Conservation (phyloP, 1,284 basidiomycete genomes). For the Cryptococcus floricola region DNA sequence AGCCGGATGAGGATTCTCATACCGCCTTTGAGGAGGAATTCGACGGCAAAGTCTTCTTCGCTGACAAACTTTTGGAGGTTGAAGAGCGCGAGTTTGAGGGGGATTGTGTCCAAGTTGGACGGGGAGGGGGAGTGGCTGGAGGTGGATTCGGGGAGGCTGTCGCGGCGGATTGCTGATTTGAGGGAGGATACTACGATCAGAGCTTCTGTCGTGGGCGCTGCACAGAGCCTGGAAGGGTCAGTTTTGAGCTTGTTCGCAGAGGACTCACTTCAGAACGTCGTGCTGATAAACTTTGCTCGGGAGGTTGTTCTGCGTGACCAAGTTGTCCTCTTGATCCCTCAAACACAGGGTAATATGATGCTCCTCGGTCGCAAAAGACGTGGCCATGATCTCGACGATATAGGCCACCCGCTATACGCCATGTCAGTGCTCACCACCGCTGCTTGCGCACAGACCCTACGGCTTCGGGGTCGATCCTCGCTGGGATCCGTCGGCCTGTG, state of each 20-base stretch:
- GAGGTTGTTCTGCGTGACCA: conserved; percentile 84
- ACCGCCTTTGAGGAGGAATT: conserved; percentile 74
- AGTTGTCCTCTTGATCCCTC: conserved; percentile 77
- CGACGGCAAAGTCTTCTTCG: conserved; percentile 82
- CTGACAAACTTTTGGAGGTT: conserved; percentile 80
- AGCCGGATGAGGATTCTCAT: conserved; percentile 69
- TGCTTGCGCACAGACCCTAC: conserved; percentile 25
- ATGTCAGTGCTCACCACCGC: not conserved
- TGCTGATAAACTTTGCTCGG: conserved; percentile 75
- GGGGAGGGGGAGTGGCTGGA: conserved; percentile 2
- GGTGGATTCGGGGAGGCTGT: no score
- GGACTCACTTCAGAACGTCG: conserved; percentile 69
- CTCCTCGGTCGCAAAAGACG: conserved; percentile 70
- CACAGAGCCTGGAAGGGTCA: conserved; percentile 29
- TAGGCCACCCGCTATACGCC: conserved; percentile 34
- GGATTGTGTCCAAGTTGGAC: conserved; percentile 32
- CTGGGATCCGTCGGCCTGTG: conserved; percentile 40
- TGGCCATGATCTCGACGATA: conserved; percentile 46
- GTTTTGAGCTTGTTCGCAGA: not conserved
- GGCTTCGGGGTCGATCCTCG: conserved; percentile 45
- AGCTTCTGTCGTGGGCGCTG: conserved; percentile 41
- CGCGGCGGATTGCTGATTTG: conserved; percentile 13
- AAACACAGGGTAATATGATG: conserved; percentile 76
- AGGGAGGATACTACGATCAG: conserved; percentile 38
- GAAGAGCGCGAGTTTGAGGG: conserved; percentile 52